These are phyloP conservation scores for Amoebophrya sp. DNA, from an alignment of 169 alveolate genomes.

Conservation along the genomic window DNA sequence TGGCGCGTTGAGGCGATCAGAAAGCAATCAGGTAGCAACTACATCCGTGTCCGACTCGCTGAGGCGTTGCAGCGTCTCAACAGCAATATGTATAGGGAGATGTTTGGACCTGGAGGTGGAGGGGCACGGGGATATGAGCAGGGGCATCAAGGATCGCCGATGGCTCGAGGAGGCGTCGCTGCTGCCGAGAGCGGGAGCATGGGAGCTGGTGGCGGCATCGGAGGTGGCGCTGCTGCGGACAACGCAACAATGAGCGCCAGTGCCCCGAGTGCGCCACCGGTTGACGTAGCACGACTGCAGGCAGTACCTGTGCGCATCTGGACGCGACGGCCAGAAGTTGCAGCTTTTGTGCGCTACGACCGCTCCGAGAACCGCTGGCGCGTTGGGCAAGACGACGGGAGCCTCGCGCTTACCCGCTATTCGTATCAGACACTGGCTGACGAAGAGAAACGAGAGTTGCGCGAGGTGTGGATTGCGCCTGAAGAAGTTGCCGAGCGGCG, in stretches of 20 bases:
- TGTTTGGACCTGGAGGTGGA: too few species aligned
- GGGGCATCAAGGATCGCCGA: too few species aligned
- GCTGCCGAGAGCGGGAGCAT: background rate
- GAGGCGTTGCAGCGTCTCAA: too few species aligned
- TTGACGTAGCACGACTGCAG: background rate
- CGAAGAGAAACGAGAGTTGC: too few species aligned
- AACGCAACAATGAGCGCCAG: background rate
- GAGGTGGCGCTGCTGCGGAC: too few species aligned
- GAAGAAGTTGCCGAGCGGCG: background rate
- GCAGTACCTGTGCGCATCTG: background rate
- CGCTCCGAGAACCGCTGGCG: background rate
- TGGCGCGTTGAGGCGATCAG: too few species aligned
- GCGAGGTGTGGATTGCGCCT: too few species aligned
- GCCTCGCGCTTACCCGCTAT: background rate
- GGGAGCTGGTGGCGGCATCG: background rate
- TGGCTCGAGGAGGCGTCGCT: background rate
- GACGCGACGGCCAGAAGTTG: background rate
- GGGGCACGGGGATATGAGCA: too few species aligned
- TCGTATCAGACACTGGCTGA: too few species aligned
- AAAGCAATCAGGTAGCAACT: too few species aligned
- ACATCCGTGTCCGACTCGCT: too few species aligned
- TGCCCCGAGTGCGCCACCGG: background rate
- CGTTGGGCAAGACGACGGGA: background rate
- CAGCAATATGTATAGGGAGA: too few species aligned
- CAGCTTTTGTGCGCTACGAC: background rate